phyloP scores from a whole-genome alignment of 306 rosid species.

The Alnus glutinosa region DNA sequence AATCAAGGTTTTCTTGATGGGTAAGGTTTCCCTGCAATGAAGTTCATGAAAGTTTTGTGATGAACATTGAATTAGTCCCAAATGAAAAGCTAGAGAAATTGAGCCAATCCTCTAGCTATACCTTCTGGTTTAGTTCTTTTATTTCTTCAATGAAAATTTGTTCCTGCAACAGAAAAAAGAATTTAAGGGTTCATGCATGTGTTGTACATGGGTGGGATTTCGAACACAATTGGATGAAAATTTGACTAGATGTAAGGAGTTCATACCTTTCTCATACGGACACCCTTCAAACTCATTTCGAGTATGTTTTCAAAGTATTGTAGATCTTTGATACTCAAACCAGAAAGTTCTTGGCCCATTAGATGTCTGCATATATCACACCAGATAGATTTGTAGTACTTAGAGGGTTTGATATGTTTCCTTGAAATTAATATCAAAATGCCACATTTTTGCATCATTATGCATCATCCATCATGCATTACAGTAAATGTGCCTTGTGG shows the following conservation, averaged over 20 bases:
- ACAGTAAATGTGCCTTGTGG: no score
- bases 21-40: conserved; percentile 51
- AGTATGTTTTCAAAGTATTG: conserved; percentile 67
- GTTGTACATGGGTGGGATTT: conserved; percentile 4
- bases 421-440: background rate
- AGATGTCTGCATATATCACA: conserved; percentile 55
- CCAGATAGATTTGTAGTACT: background rate
- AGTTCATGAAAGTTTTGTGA: conserved; percentile 23
- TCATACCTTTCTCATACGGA: conserved; percentile 68
- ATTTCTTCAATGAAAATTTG: conserved; percentile 51
- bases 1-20: conserved; percentile 58
- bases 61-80: conserved; percentile 8
- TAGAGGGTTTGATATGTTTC: background rate
- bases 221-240: background rate
- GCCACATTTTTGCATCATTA: no score
- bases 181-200: conserved; percentile 14
- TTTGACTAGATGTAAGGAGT: background rate
- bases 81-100: conserved; percentile 11
- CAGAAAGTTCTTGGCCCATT: conserved; percentile 78
- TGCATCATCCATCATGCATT: background rate
- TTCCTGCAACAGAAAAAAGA: conserved; percentile 49
- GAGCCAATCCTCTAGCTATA: conserved; percentile 16
- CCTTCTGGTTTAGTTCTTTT: conserved; percentile 50
- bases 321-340: conserved; percentile 57
- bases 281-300: conserved; percentile 67